Evolutionary conservation across 2,329 filamentous ascomycete species (phyloP).

Genomic region (Xylogone sp.): DNA sequence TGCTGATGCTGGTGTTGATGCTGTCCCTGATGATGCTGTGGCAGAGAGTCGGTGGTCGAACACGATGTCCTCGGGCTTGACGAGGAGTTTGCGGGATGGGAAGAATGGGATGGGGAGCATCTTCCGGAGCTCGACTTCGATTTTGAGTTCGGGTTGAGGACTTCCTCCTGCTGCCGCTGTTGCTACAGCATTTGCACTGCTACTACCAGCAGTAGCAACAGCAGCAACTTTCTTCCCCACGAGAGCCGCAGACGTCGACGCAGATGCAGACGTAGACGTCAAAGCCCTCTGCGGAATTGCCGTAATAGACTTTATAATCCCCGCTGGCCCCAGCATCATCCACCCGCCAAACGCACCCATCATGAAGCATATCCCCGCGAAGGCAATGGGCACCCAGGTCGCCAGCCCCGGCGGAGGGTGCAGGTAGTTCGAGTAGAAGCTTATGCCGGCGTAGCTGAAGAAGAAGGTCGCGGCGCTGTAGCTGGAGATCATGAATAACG

Average conservation of each 20-base stretch:
- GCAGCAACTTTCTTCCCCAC: constrained; percentile 4
- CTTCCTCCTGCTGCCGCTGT: too few species aligned
- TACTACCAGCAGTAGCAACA: background rate
- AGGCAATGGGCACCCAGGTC: constrained; percentile 54
- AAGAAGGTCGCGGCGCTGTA: constrained; percentile 53
- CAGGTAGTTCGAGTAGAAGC: constrained; percentile 46
- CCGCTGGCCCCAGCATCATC: constrained; percentile 53
- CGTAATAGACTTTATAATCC: constrained; percentile 46
- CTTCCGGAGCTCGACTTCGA: constrained; percentile 44
- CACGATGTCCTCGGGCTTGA: constrained; percentile 16
- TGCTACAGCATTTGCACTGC: too few species aligned
- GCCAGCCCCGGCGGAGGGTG: constrained; percentile 48
- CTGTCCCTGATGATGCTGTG: constrained; percentile 7
- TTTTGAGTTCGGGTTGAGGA: constrained; percentile 30
- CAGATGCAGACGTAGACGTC: constrained; percentile 9
- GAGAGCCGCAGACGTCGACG: constrained; percentile 10
- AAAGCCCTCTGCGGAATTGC: constrained; percentile 17
- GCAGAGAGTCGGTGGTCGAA: constrained; percentile 26
- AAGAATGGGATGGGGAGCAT: constrained; percentile 26
- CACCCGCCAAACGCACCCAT: constrained; percentile 58
- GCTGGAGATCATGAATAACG: constrained; percentile 57
- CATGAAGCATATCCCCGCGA: constrained; percentile 53
- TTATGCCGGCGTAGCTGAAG: constrained; percentile 46
- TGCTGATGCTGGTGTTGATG: constrained; percentile 13
- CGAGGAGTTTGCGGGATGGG: constrained; percentile 17